These are phyloP conservation scores for Lentinula sp. DNA, from an alignment of 768 basidiomycete species.

Conservation along the genomic window DNA sequence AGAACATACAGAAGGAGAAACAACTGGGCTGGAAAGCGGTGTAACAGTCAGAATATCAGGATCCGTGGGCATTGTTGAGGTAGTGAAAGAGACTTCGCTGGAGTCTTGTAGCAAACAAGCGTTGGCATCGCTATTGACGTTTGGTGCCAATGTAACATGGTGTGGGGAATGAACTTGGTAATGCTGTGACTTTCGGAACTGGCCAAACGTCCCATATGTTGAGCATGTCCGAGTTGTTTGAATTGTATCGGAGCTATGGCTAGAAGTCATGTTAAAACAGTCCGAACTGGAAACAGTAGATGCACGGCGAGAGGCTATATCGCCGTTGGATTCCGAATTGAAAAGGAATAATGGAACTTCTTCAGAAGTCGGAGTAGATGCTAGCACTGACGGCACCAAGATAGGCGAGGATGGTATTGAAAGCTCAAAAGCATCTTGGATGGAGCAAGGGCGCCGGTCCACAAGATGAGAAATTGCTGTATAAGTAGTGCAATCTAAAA, in stretches of 20 bases:
- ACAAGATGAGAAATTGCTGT: too few species aligned
- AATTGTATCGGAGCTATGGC: neutral
- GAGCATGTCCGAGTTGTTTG: neutral
- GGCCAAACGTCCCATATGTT: constrained; percentile 6
- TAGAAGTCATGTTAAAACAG: neutral
- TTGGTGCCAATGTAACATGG: too few species aligned
- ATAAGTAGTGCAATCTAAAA: neutral
- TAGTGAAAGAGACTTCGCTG: neutral
- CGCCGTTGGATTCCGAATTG: constrained; percentile 15
- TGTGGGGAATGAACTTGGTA: neutral
- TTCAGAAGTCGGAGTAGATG: constrained; percentile 33
- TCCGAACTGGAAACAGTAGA: neutral
- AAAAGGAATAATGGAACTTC: constrained; percentile 48
- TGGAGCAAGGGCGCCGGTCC: constrained; percentile 25
- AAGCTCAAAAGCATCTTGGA: constrained; percentile 27
- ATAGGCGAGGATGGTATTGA: constrained; percentile 37
- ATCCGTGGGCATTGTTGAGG: neutral
- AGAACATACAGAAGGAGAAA: constrained; percentile 18
- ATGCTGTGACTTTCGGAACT: neutral
- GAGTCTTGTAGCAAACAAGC: neutral
- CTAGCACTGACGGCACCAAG: constrained; percentile 29
- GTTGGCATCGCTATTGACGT: neutral
- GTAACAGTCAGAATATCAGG: constrained; percentile 16
- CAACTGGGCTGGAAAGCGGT: constrained; percentile 12
- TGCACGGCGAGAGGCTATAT: neutral